Base-by-base conservation (phyloP, 2,329 filamentous ascomycete species). In the Cladosporium colombiae region DNA sequence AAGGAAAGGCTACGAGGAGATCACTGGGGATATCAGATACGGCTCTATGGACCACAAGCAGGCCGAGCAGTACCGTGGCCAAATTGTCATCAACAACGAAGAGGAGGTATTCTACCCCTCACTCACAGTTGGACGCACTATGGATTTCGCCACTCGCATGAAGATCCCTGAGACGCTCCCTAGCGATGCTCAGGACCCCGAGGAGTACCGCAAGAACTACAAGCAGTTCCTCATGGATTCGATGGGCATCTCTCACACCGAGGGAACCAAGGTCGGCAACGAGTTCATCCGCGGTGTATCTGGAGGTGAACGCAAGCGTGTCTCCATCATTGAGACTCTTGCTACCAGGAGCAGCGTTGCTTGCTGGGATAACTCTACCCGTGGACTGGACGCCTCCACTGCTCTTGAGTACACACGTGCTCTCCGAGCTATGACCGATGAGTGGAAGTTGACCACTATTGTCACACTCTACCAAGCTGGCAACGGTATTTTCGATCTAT, bases 191-290 rank as follows among this genome's bases (percentile, higher is more conserved):
- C 71, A 75, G 1, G 80, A 76, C 5, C 66, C 74, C 1, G 81
- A 85, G 40, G 81, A 85, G 8, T 81, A 81, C 50, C 82, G 82
- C 5, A 68, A 75, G 1, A 78, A 82, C 60, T 80, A 77, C 1
- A 82, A 82, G 31, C 79, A 86, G 16, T 88, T 89, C 66, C 72
- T 89, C 1, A 79, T 89, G 1, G 76, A 83, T 64, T 83, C 84
- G 0, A 83, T 88, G 80, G 78, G 93, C 75, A 96, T 96, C 65
- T 90, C 93, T 76, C 92, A 96, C 76, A 96, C 92, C 0, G 84
- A 87, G 52, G 86, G 92, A 74, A 97, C 93, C 0, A 86, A 93
- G 33, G 92, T 97, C 25, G 93, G 93, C 10, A 90, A 94, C 68
- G 86, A 87, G 1, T 92, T 94, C 68, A 85, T 95, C 23, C 88